Percentiles rank a stretch among this genome's conserved stretches.
phyloP scores from a whole-genome alignment of 2,329 filamentous ascomycete species.

The Colletotrichum coccodes region DNA sequence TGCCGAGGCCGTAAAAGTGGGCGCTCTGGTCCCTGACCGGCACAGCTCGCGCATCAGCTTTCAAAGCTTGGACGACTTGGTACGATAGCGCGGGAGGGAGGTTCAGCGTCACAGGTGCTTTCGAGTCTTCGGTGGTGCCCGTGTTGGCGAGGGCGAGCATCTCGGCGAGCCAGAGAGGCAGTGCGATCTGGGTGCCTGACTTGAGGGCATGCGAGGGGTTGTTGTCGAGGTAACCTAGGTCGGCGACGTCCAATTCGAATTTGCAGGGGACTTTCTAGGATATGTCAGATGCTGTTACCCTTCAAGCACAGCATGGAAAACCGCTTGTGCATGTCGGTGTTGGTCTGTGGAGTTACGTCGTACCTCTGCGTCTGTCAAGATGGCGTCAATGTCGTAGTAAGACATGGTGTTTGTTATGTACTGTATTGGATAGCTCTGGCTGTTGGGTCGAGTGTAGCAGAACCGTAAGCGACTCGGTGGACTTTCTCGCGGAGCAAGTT shows the following conservation, averaged over 20 bases:
- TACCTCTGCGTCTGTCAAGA: conserved; percentile 86
- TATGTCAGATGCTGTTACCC: neutral
- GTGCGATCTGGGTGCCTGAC: conserved; percentile 79
- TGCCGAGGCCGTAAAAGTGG: conserved; percentile 88
- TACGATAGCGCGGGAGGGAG: conserved; percentile 81
- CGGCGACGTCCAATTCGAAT: conserved; percentile 89
- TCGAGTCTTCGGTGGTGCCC: conserved; percentile 48
- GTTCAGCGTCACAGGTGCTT: conserved; percentile 80
- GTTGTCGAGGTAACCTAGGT: conserved; percentile 89
- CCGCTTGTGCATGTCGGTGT: neutral
- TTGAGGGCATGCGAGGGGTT: conserved; percentile 79
- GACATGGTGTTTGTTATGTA: conserved; percentile 56
- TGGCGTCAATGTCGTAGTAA: conserved; percentile 87
- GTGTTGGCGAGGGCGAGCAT: conserved; percentile 82
- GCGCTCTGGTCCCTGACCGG: conserved; percentile 84
- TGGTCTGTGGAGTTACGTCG: conserved; percentile 4
- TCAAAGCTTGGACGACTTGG: conserved; percentile 87
- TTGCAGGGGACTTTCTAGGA: conserved; percentile 91
- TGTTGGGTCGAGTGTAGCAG: neutral
- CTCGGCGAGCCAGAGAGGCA: conserved; percentile 94
- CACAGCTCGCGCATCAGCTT: conserved; percentile 88
- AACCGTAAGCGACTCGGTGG: neutral
- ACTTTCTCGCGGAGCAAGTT: neutral
- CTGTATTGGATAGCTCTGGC: no score
- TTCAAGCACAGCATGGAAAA: neutral